phyloP scores from a whole-genome alignment of 2,329 filamentous ascomycete genomes.

The Berkeleyomyces basicola region DNA sequence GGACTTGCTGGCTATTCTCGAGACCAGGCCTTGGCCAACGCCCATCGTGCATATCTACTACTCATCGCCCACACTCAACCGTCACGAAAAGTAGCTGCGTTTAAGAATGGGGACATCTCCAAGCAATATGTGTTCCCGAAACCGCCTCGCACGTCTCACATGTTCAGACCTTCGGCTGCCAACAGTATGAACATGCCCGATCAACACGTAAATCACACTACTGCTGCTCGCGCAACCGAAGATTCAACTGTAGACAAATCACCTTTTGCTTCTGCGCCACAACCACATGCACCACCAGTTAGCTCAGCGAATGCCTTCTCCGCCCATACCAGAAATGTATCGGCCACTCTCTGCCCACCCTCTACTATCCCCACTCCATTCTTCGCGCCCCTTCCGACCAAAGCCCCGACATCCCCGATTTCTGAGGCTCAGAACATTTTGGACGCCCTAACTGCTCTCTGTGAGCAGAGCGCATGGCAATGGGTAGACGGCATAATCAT shows the following conservation, averaged over 20 bases:
- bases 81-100: background rate
- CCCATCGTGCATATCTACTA: constrained; percentile 2
- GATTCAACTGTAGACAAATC: background rate
- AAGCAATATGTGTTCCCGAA: constrained; percentile 8
- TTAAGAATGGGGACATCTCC: background rate
- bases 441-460: constrained; percentile 55
- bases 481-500: constrained; percentile 91
- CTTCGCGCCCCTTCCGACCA: background rate
- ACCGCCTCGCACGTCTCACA: constrained; percentile 2
- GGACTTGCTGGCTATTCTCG: background rate
- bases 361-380: background rate
- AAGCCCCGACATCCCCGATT: background rate
- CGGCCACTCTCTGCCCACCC: background rate
- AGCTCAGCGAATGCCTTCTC: background rate
- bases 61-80: background rate
- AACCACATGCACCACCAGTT: background rate
- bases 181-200: background rate
- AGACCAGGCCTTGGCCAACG: background rate
- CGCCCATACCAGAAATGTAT: background rate
- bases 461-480: constrained; percentile 63
- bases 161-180: background rate
- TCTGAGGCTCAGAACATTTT: constrained; percentile 45
- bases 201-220: background rate
- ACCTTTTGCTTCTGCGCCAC: background rate
- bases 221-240: background rate